phyloP scores from a whole-genome alignment of 495 filamentous ascomycete genomes.

The Chaetomium fimeti region DNA sequence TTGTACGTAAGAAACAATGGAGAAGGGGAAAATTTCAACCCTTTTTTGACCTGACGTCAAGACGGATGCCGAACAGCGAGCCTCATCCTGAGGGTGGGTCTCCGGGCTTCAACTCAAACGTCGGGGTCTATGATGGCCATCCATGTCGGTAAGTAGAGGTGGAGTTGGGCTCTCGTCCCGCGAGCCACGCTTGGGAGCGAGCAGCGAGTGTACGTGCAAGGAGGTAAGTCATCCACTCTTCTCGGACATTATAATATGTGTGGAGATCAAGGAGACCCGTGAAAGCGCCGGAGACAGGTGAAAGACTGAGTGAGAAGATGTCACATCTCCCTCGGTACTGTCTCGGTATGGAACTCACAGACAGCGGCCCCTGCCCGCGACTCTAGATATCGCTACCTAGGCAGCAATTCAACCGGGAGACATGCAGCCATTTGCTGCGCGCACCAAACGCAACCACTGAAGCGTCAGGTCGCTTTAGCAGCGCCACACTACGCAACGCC shows the following conservation, averaged over 20 bases:
- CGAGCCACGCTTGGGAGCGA: background rate
- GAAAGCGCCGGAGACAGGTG: too few relatives aligned
- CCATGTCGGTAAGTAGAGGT: background rate
- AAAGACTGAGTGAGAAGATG: too few relatives aligned
- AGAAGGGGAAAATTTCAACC: background rate
- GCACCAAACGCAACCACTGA: too few relatives aligned
- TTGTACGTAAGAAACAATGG: slow-evolving; percentile 1
- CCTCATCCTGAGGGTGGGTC: background rate
- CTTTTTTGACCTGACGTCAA: background rate
- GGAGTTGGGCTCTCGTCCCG: background rate
- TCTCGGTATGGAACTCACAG: too few relatives aligned
- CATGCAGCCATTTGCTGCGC: too few relatives aligned
- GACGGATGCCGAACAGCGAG: background rate
- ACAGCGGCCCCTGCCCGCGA: too few relatives aligned
- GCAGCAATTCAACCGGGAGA: too few relatives aligned
- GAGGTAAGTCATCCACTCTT: background rate
- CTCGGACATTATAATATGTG: background rate
- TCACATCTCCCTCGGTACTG: too few relatives aligned
- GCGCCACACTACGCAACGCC: too few relatives aligned
- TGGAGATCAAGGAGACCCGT: background rate
- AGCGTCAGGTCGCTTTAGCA: too few relatives aligned
- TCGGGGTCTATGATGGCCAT: background rate
- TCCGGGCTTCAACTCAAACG: background rate
- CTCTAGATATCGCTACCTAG: too few relatives aligned
- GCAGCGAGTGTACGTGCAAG: background rate